A percentile compares a stretch with the other conserved stretches of the same genome.
phyloP scores from a whole-genome alignment of 2,329 filamentous ascomycete species.

The Mollisiaceae sp. region DNA sequence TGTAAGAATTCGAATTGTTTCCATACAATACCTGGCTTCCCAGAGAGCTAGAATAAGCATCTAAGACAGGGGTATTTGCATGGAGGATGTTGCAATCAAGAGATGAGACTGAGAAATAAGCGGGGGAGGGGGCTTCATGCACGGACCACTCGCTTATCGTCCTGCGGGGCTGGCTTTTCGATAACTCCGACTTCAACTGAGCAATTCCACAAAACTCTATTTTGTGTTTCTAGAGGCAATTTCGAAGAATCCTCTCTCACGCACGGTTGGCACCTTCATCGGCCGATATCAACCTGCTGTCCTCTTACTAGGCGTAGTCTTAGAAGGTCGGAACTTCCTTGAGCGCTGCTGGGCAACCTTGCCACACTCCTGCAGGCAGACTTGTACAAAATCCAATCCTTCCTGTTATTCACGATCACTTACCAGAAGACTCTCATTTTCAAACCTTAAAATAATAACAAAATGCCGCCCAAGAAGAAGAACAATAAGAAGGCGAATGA shows the following conservation, averaged over 20 bases:
- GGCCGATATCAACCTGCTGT: background rate
- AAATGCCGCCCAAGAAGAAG: conserved; percentile 96
- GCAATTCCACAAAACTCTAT: background rate
- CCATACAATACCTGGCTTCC: background rate
- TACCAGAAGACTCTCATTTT: background rate
- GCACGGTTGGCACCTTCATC: background rate
- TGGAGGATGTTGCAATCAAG: too few relatives aligned
- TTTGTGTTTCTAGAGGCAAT: background rate
- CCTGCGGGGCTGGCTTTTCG: background rate
- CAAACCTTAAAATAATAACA: background rate
- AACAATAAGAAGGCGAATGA: conserved; percentile 83
- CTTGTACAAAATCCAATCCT: conserved; percentile 4
- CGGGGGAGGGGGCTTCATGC: background rate
- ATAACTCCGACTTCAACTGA: background rate
- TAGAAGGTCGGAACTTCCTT: background rate
- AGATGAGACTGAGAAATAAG: too few relatives aligned
- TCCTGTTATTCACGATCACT: background rate
- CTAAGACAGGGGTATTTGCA: too few relatives aligned
- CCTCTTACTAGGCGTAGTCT: background rate
- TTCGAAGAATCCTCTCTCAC: background rate
- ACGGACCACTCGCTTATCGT: conserved; percentile 4
- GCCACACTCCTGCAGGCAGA: conserved; percentile 6
- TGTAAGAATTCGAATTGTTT: too few relatives aligned
- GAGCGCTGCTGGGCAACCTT: background rate
- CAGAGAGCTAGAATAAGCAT: background rate